A percentile compares a stretch with the other conserved stretches of the same genome.
Conservation (phyloP, 306 rosid genomes). For the Geum urbanum region DNA sequence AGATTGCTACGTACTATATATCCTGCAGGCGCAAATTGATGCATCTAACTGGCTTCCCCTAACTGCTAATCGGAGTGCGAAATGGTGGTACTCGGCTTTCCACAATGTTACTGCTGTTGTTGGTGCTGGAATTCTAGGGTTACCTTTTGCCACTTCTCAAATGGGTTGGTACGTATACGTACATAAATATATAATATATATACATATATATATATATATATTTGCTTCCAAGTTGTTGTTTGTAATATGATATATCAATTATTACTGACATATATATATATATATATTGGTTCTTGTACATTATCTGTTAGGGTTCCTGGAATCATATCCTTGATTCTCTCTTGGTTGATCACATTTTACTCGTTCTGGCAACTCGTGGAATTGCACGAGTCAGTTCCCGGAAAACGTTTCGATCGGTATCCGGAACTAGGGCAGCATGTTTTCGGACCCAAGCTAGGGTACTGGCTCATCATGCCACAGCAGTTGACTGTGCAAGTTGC, state of each 20-base stretch:
- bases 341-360: constrained; percentile 62
- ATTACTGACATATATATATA: too few relatives aligned
- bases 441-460: constrained; percentile 44
- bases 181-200: too few relatives aligned
- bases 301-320: constrained; percentile 42
- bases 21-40: background rate
- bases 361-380: constrained; percentile 54
- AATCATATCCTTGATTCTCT: constrained; percentile 18
- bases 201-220: too few relatives aligned
- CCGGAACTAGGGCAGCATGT: constrained; percentile 47
- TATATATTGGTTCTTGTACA: too few relatives aligned
- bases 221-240: too few relatives aligned
- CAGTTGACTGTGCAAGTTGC: constrained; percentile 58
- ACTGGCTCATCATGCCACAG: constrained; percentile 49
- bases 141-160: constrained; percentile 34
- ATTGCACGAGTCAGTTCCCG: constrained; percentile 52
- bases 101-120: constrained; percentile 41
- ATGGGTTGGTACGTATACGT: constrained; percentile 33
- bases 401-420: constrained; percentile 56
- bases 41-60: constrained; percentile 33
- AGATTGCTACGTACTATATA: too few relatives aligned
- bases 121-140: constrained; percentile 38
- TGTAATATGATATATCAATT: too few relatives aligned
- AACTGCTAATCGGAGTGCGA: constrained; percentile 34
- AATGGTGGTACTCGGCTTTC: constrained; percentile 45